Evolutionary conservation across 169 alveolate genomes (phyloP).

Genomic region (Eimeria falciformis): DNA sequence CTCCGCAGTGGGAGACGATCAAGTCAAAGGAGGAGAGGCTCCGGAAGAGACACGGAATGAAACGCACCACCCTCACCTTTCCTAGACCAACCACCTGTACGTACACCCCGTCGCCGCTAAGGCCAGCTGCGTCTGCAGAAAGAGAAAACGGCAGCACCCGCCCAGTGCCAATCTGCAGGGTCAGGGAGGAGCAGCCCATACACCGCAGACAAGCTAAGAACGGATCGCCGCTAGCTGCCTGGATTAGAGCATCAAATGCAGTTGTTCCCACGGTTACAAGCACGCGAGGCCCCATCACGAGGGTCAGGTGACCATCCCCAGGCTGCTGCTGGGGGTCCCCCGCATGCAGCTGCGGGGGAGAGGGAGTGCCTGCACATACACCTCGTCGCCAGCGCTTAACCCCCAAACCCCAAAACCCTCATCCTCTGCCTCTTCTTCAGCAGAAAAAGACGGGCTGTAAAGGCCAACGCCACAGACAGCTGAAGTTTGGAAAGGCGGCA

Average conservation of each 20-base stretch:
- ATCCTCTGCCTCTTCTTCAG: no score
- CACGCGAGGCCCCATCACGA: slow-evolving; percentile 36
- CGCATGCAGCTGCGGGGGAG: neutral
- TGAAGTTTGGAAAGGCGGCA: no score
- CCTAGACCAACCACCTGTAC: neutral
- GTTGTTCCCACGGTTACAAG: slow-evolving; percentile 72
- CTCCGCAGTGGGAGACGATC: slow-evolving; percentile 70
- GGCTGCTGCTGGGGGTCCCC: neutral
- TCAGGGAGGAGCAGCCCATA: slow-evolving; percentile 28
- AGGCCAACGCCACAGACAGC: slow-evolving; percentile 10
- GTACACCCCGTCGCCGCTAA: slow-evolving; percentile 4
- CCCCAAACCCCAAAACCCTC: no score
- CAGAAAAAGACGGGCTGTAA: no score
- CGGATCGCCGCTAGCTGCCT: neutral
- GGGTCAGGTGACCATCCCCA: no score
- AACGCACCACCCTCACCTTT: neutral
- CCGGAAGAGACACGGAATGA: neutral
- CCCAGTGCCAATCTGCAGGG: slow-evolving; percentile 65
- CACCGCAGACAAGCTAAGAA: slow-evolving; percentile 26
- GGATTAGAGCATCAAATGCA: slow-evolving; percentile 39
- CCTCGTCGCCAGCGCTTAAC: no score
- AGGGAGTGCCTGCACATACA: no score
- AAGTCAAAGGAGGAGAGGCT: neutral
- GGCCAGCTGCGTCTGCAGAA: neutral
- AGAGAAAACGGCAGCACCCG: neutral